Conservation (phyloP, 441 rosid genomes). For the Populus tomentosa region DNA sequence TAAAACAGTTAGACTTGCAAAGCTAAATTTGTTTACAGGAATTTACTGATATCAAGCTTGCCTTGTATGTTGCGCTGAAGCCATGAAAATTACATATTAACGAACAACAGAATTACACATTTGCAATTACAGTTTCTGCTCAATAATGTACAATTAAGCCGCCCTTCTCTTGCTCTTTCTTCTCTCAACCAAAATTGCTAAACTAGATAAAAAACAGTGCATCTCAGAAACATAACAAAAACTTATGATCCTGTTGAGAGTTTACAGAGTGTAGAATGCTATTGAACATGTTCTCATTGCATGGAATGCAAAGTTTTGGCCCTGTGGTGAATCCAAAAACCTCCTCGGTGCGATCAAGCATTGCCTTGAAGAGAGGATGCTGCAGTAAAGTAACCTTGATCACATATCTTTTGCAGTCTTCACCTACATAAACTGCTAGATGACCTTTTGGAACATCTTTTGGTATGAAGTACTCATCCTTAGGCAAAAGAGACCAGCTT, state of each 20-base stretch:
- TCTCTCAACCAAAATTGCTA: not conserved
- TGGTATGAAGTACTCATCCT: slow-evolving; percentile 7
- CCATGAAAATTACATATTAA: not conserved
- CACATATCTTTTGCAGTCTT: slow-evolving; percentile 32
- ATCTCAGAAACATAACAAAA: slow-evolving; percentile 5
- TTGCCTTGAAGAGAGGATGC: slow-evolving; percentile 34
- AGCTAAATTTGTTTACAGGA: not conserved
- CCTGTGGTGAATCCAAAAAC: slow-evolving; percentile 25
- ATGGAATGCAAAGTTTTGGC: slow-evolving; percentile 34
- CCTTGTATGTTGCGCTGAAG: not conserved
- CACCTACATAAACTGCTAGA: slow-evolving; percentile 35
- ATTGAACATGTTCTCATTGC: slow-evolving; percentile 27
- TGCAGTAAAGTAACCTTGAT: slow-evolving; percentile 22
- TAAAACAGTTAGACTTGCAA: not conserved
- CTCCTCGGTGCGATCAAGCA: slow-evolving; percentile 37
- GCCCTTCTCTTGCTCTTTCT: not conserved
- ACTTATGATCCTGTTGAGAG: slow-evolving; percentile 7
- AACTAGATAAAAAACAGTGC: not conserved
- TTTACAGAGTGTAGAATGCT: slow-evolving; percentile 14
- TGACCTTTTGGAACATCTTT: slow-evolving; percentile 41
- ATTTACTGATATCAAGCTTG: not conserved
- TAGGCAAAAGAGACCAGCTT: not conserved
- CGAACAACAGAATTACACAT: not conserved
- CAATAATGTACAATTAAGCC: not conserved
- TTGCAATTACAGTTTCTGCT: not conserved